Base-by-base conservation (phyloP, 805 yeast genomes). In the Nakazawaea pomicola region DNA sequence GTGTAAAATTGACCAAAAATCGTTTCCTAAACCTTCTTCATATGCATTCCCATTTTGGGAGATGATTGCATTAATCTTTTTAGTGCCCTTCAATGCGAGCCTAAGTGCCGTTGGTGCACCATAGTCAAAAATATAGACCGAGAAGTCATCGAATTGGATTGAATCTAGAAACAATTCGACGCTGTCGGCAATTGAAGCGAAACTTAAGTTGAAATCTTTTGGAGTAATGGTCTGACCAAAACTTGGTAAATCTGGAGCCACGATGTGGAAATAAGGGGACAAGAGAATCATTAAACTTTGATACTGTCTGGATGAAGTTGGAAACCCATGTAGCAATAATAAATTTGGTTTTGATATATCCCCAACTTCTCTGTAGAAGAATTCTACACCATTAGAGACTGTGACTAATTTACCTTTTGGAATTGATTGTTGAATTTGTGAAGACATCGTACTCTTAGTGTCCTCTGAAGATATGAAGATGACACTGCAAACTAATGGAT, bases 211-310 rank as follows among this genome's bases (percentile, higher is more conserved):
- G 41, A 51, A 62, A 21, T 44, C 51, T 3, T 43, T 43, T 6
- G 67, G 60, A n/a, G 49, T 40, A 24, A 55, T 54, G 3, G 72
- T 64, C 40, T 52, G 56, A 2, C 73, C 73, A 47, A 52, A 67
- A 7, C 68, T 63, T 11, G 74, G 74, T n/a, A 68, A 46, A 46
- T 68, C 74, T 6, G 74, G 74, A 3, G 73, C 73, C 38, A 68
- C 46, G 10, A 68, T 54, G 38, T 62, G 70, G 45, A 54, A 69
- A 16, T 60, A 43, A 4, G 58, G 47, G 4, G 64, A 56, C 23
- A 68, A 51, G 25, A 65, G 46, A 4, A 68, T 63, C 40, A 68
- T 65, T 46, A 68, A 46, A 33, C 58, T 47, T 30, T 67, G 51
- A 51, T 52, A 68, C 64, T 56, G 59, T 42, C 58, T 56, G 1